Percentiles rank a stretch among this genome's conserved stretches.
phyloP scores from a whole-genome alignment of 2,329 filamentous ascomycete species.

The Aspergillus sp. region DNA sequence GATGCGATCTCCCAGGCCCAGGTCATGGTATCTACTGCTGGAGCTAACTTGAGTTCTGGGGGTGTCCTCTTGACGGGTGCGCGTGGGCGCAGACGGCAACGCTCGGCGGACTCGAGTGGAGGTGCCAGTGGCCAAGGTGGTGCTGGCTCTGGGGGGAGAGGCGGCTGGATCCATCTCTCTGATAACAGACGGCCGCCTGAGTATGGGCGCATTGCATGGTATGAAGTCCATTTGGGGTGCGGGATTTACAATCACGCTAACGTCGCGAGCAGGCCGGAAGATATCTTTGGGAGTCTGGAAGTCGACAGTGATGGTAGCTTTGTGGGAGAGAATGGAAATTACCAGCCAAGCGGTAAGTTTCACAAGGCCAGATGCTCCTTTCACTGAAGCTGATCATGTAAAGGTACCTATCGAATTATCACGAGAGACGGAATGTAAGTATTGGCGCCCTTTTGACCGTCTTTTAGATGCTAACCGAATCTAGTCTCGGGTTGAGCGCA shows the following conservation, averaged over 20 bases:
- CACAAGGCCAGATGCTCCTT: background rate
- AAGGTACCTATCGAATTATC: slow-evolving; percentile 58
- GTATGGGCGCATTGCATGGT: slow-evolving; percentile 62
- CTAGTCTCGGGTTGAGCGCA: slow-evolving; percentile 46
- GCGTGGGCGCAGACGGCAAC: slow-evolving; percentile 31
- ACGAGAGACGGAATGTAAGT: slow-evolving; percentile 60
- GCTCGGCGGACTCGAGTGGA: slow-evolving; percentile 48
- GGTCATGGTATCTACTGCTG: slow-evolving; percentile 58
- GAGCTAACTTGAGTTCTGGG: slow-evolving; percentile 52
- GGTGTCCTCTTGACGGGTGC: slow-evolving; percentile 46
- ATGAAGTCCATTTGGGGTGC: background rate
- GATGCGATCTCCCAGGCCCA: slow-evolving; percentile 57
- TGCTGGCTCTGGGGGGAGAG: slow-evolving; percentile 55
- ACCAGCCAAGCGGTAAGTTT: slow-evolving; percentile 55
- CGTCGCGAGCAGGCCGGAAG: slow-evolving; percentile 49
- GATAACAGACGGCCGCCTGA: slow-evolving; percentile 60
- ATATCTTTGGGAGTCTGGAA: slow-evolving; percentile 65
- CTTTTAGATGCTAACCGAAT: slow-evolving; percentile 18
- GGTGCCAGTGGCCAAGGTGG: slow-evolving; percentile 59
- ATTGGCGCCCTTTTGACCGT: background rate
- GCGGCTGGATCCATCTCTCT: slow-evolving; percentile 63
- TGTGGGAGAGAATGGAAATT: slow-evolving; percentile 54
- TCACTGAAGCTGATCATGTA: background rate
- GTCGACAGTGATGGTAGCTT: slow-evolving; percentile 59
- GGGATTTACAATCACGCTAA: slow-evolving; percentile 8